Base-by-base conservation (phyloP, 208 protist genomes). In the Naegleria gruberi region DNA sequence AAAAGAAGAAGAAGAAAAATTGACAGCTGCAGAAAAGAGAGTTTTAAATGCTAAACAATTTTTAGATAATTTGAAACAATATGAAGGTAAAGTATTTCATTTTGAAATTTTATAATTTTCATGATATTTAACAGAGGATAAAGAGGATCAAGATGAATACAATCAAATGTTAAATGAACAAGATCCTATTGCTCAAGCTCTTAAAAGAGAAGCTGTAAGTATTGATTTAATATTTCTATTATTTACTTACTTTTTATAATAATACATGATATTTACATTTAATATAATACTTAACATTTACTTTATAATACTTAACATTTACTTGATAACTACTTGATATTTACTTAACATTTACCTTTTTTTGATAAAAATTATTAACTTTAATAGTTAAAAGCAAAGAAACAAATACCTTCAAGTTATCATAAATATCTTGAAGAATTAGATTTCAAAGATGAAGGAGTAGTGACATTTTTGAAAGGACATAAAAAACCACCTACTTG, bases 21-120 rank as follows among this genome's bases (percentile, higher is more conserved):
- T 82, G 73, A n/a, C 77, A 44, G 12, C 17, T 26, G 82, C 3
- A n/a, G 82, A 57, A 55, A 87, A 87, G n/a, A 46, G 44, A 87
- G n/a, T 87, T 2, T n/a, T 12, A 51, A 45, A 55, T 45, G 82
- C 82, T 19, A 87, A 87, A 87, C 26, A 87, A 51, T 87, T 45
- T 87, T 40, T 87, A 2, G 43, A 87, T 40, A 46, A 87, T 45
- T 45, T 87, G 4, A 41, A 26, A 55, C 8, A 55, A 55, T 40
- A 45, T 12, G 82, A 37, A 41, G 77, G 43, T 6, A 8, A 19
- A 44, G 41, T n/a, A n/a, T n/a, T n/a, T n/a, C n/a, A n/a, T n/a
- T n/a, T n/a, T n/a, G n/a, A n/a, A n/a, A n/a, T n/a, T n/a, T n/a
- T n/a, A n/a, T n/a, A n/a, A n/a, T n/a, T n/a, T n/a, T n/a, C n/a